phyloP scores from a whole-genome alignment of 176 grass and related monocot species.

The Rhynchospora breviuscula region DNA sequence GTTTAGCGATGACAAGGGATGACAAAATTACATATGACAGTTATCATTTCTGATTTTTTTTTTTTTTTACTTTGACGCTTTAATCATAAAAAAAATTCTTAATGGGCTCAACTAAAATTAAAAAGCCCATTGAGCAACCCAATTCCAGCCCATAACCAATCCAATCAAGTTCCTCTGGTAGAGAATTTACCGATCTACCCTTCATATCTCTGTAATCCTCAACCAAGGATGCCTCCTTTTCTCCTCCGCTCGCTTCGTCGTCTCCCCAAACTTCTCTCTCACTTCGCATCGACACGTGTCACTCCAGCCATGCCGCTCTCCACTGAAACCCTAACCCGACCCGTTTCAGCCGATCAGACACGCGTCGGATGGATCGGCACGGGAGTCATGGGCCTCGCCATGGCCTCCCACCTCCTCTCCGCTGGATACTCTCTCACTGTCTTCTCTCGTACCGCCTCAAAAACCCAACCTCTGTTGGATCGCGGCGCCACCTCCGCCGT shows the following conservation, averaged over 20 bases:
- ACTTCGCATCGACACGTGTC: not conserved
- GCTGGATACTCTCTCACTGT: constrained; percentile 80
- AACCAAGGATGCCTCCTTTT: not conserved
- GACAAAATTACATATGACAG: too few species aligned
- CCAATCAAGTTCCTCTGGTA: not conserved
- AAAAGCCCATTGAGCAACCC: not conserved
- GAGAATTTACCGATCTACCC: not conserved
- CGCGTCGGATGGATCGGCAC: constrained; percentile 85
- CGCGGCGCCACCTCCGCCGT: constrained; percentile 39
- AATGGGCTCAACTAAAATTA: not conserved
- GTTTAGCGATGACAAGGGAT: too few species aligned
- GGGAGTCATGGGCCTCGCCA: constrained; percentile 87
- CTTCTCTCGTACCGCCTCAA: constrained; percentile 69
- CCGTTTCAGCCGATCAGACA: constrained; percentile 34
- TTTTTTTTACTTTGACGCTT: too few species aligned
- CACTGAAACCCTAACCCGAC: constrained; percentile 8
- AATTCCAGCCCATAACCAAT: not conserved
- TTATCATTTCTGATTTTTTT: too few species aligned
- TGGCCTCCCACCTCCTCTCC: constrained; percentile 78
- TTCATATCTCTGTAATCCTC: not conserved
- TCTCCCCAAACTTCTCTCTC: not conserved
- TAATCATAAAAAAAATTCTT: not conserved
- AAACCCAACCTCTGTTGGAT: constrained; percentile 54
- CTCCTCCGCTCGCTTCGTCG: not conserved
- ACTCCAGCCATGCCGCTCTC: constrained; percentile 37